phyloP scores from a whole-genome alignment of 306 rosid species.

The Trifolium dubium region DNA sequence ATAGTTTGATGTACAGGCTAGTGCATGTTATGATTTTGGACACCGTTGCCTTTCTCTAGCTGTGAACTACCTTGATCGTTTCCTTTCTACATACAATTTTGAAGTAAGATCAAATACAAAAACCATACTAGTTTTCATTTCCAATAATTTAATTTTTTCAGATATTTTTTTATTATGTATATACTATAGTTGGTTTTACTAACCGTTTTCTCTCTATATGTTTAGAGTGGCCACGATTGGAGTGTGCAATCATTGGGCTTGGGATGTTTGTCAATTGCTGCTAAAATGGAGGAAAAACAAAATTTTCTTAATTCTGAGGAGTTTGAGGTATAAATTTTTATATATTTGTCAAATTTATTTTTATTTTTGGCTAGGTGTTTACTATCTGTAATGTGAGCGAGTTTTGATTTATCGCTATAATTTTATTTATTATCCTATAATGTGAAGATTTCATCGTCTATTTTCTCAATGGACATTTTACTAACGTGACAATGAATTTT shows the following conservation, averaged over 20 bases:
- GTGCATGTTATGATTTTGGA: conserved; percentile 60
- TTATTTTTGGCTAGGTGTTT: too few species aligned
- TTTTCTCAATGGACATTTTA: too few species aligned
- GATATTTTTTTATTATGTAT: conserved; percentile 4
- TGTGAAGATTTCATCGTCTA: too few species aligned
- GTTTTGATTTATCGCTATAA: too few species aligned
- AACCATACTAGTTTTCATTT: conserved; percentile 15
- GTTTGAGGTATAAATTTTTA: conserved; percentile 55
- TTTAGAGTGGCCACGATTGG: conserved; percentile 62
- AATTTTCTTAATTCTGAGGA: conserved; percentile 51
- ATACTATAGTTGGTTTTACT: conserved; percentile 26
- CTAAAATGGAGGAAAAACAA: conserved; percentile 66
- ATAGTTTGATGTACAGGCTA: conserved; percentile 54
- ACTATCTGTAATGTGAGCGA: too few species aligned
- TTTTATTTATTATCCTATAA: too few species aligned
- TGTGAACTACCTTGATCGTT: conserved; percentile 82
- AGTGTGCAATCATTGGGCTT: conserved; percentile 62
- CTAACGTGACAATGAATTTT: too few species aligned
- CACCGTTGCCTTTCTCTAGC: conserved; percentile 60
- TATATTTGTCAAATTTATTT: conserved; percentile 23
- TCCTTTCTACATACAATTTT: conserved; percentile 60
- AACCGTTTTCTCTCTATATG: neutral
- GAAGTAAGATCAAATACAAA: conserved; percentile 58
- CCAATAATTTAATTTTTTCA: neutral
- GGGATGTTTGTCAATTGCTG: conserved; percentile 74